These are phyloP conservation scores for Hypoxylon sp. DNA, from an alignment of 2,329 filamentous ascomycete genomes.

Conservation along the genomic window DNA sequence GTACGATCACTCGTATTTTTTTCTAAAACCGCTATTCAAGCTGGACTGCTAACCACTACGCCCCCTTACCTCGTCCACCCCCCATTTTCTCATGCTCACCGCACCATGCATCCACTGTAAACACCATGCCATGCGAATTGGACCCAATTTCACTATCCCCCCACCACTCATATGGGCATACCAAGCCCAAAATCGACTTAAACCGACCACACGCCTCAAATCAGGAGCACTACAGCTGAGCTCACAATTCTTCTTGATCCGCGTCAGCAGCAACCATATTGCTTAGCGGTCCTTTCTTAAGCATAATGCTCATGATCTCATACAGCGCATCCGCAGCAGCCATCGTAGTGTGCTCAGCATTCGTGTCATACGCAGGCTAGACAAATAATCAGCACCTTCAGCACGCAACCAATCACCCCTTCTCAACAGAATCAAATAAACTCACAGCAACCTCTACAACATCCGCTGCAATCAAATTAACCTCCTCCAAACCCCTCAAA, in stretches of 20 bases:
- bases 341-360: constrained; percentile 71
- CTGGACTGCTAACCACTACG: not conserved
- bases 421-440: constrained; percentile 19
- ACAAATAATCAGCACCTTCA: not conserved
- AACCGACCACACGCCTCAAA: not conserved
- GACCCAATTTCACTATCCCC: not conserved
- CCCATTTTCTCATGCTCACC: not conserved
- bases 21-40: not conserved
- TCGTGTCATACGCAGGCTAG: constrained; percentile 72
- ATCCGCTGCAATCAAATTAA: constrained; percentile 78
- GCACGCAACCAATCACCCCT: not conserved
- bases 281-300: constrained; percentile 74
- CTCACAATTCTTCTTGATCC: constrained; percentile 41
- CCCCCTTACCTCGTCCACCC: too few relatives aligned
- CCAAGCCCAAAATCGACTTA: too few relatives aligned
- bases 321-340: constrained; percentile 73
- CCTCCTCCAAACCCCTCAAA: constrained; percentile 74
- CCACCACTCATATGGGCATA: not conserved
- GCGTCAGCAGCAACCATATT: constrained; percentile 45
- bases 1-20: too few relatives aligned
- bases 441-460: constrained; percentile 77
- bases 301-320: constrained; percentile 80
- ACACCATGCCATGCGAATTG: not conserved
- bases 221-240: not conserved
- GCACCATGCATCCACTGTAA: not conserved